Evolutionary conservation across 129 eudicot genomes (phyloP), one percentile per base, ranked within the genome.

Genomic region (Flaveria linearis): DNA sequence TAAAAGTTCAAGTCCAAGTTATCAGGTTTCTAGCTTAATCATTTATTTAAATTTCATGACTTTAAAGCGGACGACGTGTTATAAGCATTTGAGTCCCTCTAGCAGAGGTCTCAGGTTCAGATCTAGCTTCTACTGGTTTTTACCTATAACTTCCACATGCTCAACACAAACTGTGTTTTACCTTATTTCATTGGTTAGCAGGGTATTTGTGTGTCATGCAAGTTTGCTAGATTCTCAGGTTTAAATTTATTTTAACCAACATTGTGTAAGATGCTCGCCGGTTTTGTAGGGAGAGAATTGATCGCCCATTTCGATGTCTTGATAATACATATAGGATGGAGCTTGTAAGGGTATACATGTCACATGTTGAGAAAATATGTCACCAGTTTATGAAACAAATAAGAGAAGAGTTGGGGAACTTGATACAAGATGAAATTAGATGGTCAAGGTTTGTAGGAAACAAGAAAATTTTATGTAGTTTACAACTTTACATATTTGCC

Each of bases 1-100:
- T 94, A 20, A 94, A 91, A 83, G 99, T 96, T 80, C 97, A 94
- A 87, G 99, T 94, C 49, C 99, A 94, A 84, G 99, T 94, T 79
- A 89, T 94, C 86, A 94, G 99, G 99, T 94, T 22, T 51, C 7
- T 51, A 64, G 20, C 68, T 36, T 74, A 26, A 49, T 74, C 10
- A 23, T 11, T 4, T 47, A 47, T 47, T 11, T 13, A 11, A 11
- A 13, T 47, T 47, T 47, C 4, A 47, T 10, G 41, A 36, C 41
- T 36, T 36, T 36, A 36, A 36, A 36, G 7, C 7, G 41, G 1
- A 36, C 5, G 41, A 36, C 7, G 0, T 3, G 7, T 36, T 36
- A 0, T 36, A 36, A 36, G 41, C 41, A 36, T 0, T 1, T 36
- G 41, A 36, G 41, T 36, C 8, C 41, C 7, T 36, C 7, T 5